A percentile compares a stretch with the other conserved stretches of the same genome.
Evolutionary conservation across 1,284 basidiomycete species (phyloP).

Genomic region (Tausonia pullulans): DNA sequence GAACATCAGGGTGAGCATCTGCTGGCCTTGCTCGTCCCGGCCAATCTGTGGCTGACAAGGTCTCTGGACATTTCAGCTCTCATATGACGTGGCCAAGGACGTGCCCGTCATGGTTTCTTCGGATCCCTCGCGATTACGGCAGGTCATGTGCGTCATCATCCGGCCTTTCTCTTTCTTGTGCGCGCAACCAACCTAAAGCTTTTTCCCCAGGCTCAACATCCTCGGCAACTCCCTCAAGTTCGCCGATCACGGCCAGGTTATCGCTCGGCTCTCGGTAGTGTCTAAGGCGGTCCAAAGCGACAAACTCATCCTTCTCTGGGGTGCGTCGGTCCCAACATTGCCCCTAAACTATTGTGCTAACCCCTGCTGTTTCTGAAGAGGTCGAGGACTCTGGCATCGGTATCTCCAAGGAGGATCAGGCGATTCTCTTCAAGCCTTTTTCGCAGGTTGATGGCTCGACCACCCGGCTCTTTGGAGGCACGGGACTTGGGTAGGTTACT

Average conservation of each 20-base stretch:
- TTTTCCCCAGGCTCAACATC: slow-evolving; percentile 2
- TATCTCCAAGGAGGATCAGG: slow-evolving; percentile 4
- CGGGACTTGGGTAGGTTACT: slow-evolving; percentile 10
- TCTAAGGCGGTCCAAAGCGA: too few relatives aligned
- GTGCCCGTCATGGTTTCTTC: not conserved
- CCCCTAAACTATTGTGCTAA: too few relatives aligned
- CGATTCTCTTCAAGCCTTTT: slow-evolving; percentile 8
- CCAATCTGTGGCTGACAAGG: not conserved
- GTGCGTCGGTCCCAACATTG: too few relatives aligned
- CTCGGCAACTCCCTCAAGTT: slow-evolving; percentile 11
- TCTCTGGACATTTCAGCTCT: slow-evolving; percentile 2
- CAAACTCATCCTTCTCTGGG: too few relatives aligned
- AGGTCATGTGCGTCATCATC: slow-evolving; percentile 7
- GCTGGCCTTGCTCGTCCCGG: not conserved
- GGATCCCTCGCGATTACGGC: slow-evolving; percentile 9
- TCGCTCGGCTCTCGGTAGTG: too few relatives aligned
- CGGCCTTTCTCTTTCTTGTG: not conserved
- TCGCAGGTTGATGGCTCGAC: slow-evolving; percentile 11
- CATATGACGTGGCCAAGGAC: not conserved
- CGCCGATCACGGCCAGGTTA: not conserved
- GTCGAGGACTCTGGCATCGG: slow-evolving; percentile 1
- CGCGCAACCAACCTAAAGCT: not conserved
- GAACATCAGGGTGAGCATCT: not conserved
- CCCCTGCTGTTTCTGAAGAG: too few relatives aligned
- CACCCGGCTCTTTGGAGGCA: slow-evolving; percentile 11